Evolutionary conservation across 345 rosid genomes (phyloP).

Genomic region (Lumnitzera littorea): DNA sequence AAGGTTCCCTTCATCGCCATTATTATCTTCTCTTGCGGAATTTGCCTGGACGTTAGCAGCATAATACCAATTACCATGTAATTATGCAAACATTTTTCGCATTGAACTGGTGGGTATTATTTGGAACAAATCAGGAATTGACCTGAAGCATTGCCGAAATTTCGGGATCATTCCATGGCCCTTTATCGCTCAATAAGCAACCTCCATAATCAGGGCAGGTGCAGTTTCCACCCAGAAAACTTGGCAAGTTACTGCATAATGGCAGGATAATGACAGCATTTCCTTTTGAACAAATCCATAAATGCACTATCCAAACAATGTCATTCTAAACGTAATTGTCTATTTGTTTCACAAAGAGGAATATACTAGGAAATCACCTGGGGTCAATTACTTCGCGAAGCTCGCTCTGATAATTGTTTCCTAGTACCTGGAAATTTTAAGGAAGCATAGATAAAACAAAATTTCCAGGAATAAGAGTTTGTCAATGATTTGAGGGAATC

Average conservation of each 20-base stretch:
- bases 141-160: conserved; percentile 42
- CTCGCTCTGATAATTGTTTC: conserved; percentile 28
- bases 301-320: too few relatives aligned
- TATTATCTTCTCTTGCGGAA: conserved; percentile 18
- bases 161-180: conserved; percentile 67
- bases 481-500: too few relatives aligned
- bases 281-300: too few relatives aligned
- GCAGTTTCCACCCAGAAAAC: conserved; percentile 57
- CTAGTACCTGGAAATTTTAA: conserved; percentile 37
- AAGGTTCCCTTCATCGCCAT: conserved; percentile 11
- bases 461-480: too few relatives aligned
- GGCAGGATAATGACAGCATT: not conserved
- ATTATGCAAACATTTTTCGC: not conserved
- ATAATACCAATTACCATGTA: not conserved
- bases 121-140: conserved; percentile 5
- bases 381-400: conserved; percentile 44
- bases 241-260: conserved; percentile 44
- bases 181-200: conserved; percentile 52
- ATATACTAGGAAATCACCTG: conserved; percentile 15
- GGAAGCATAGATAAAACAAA: too few relatives aligned
- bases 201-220: conserved; percentile 53
- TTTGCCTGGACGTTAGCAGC: conserved; percentile 18
- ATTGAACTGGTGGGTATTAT: not conserved
- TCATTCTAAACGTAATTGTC: too few relatives aligned
- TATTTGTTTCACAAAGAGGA: too few relatives aligned